phyloP scores from a whole-genome alignment of 805 yeast genomes.

The Monosporozyma solicola region DNA sequence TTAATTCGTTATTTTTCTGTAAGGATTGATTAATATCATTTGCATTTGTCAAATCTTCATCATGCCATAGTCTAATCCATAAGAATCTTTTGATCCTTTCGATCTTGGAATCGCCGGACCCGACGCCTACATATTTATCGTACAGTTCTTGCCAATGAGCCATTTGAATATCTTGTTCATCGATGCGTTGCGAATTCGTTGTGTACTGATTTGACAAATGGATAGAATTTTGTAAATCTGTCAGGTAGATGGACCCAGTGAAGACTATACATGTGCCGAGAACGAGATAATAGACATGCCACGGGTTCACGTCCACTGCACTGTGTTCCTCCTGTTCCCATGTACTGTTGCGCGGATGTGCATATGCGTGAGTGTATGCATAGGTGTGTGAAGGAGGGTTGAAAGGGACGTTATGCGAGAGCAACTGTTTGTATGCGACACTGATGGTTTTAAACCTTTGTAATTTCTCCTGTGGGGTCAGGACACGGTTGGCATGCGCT shows the following conservation, averaged over 20 bases:
- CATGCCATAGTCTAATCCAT: not conserved
- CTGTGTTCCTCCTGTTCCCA: not conserved
- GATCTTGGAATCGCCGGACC: not conserved
- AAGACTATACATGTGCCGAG: not conserved
- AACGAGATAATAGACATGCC: not conserved
- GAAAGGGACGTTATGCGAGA: not conserved
- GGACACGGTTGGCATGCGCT: not conserved
- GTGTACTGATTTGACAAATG: not conserved
- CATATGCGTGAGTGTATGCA: not conserved
- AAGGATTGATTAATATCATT: not conserved
- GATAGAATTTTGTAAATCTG: not conserved
- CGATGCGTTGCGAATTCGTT: not conserved
- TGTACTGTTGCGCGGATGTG: not conserved
- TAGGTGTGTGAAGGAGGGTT: not conserved
- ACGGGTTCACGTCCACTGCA: not conserved
- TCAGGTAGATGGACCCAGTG: not conserved
- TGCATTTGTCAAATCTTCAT: not conserved
- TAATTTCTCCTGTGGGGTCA: conserved; percentile 25
- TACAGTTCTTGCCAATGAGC: not conserved
- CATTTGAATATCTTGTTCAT: not conserved
- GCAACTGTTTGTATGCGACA: conserved; percentile 41
- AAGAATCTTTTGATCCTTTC: not conserved
- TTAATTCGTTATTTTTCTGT: not conserved
- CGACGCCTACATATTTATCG: not conserved
- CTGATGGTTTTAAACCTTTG: conserved; percentile 44